phyloP scores from a whole-genome alignment of 371 early-diverging fungal species.

The Rhizomucor miehei region DNA sequence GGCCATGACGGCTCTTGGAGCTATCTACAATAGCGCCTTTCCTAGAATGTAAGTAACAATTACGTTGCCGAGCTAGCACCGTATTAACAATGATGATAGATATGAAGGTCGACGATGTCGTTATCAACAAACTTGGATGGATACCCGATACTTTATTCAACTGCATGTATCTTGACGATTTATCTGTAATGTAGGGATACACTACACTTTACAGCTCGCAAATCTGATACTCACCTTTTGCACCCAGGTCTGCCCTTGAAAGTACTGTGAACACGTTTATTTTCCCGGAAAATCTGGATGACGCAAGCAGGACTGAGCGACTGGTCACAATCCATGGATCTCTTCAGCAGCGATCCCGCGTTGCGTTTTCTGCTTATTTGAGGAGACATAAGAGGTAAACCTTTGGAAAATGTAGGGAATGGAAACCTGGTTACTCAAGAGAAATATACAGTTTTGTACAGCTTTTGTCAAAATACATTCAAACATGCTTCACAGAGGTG shows the following conservation, averaged over 20 bases:
- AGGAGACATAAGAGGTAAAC: conserved; percentile 48
- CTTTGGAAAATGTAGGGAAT: background rate
- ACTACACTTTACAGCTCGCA: too few relatives aligned
- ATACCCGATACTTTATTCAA: conserved; percentile 79
- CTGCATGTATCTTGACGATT: conserved; percentile 78
- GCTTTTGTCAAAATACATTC: too few relatives aligned
- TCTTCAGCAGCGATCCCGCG: conserved; percentile 47
- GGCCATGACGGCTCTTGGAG: conserved; percentile 71
- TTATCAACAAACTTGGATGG: conserved; percentile 66
- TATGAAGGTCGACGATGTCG: conserved; percentile 15
- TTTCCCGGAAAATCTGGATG: conserved; percentile 43
- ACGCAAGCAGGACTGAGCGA: conserved; percentile 54
- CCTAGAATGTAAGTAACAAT: conserved; percentile 53
- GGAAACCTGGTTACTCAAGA: too few relatives aligned
- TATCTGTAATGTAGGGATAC: conserved; percentile 61
- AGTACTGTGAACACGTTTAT: conserved; percentile 29
- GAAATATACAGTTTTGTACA: too few relatives aligned
- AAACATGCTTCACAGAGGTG: too few relatives aligned
- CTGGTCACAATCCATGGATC: conserved; percentile 48
- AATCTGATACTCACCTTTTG: background rate
- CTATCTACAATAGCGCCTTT: conserved; percentile 69
- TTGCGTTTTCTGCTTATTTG: conserved; percentile 55
- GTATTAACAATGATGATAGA: background rate
- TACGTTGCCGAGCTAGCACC: background rate
- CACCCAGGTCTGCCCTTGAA: conserved; percentile 37